Evolutionary conservation across 805 yeast species (phyloP).

Genomic region (Candida insectalens): DNA sequence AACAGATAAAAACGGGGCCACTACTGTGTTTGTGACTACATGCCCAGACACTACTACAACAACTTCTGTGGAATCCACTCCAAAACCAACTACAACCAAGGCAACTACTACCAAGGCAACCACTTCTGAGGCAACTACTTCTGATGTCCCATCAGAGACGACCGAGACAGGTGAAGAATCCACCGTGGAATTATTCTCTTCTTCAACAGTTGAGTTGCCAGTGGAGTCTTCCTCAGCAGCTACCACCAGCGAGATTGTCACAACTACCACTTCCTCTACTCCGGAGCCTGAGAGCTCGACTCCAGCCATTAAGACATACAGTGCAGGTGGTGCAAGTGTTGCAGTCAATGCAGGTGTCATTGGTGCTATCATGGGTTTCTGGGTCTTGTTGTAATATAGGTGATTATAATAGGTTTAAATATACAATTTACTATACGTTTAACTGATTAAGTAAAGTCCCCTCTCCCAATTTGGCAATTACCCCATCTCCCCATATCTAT

Average conservation of each 20-base stretch:
- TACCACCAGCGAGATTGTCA: conserved; percentile 16
- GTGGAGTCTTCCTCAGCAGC: conserved; percentile 9
- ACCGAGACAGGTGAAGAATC: conserved; percentile 1
- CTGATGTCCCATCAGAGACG: neutral
- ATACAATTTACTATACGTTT: too few relatives aligned
- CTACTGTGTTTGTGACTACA: conserved; percentile 1
- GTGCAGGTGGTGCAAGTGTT: neutral
- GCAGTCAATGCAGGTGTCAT: conserved; percentile 1
- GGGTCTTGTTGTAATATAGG: too few relatives aligned
- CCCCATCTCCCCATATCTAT: too few relatives aligned
- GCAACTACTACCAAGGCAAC: neutral
- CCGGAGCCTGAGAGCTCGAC: conserved; percentile 5
- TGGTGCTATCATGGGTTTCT: too few relatives aligned
- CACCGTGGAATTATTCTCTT: conserved; percentile 13
- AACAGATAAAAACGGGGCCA: neutral
- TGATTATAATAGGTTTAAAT: too few relatives aligned
- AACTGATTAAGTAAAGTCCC: too few relatives aligned
- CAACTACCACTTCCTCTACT: conserved; percentile 15
- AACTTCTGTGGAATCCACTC: neutral
- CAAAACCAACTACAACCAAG: neutral
- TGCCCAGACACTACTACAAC: conserved; percentile 1
- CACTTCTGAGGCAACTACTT: neutral
- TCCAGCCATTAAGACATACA: neutral
- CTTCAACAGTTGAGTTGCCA: conserved; percentile 13
- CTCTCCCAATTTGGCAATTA: too few relatives aligned